Base-by-base conservation (phyloP, 306 rosid species). In the Lathyrus oleraceus region DNA sequence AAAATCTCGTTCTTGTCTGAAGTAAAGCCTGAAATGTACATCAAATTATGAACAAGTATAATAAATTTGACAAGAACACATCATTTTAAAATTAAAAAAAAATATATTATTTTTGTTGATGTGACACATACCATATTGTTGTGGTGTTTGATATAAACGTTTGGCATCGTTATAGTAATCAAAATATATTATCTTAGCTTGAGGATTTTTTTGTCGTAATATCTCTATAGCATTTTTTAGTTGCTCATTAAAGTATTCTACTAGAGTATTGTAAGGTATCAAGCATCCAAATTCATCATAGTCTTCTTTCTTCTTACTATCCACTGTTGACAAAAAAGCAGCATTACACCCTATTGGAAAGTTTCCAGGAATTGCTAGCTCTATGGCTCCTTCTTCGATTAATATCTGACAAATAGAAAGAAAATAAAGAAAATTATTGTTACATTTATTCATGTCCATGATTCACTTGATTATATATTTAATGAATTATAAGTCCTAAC, bases 201-300 rank as follows among this genome's bases (percentile, higher is more conserved):
- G 69, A 8, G 81, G 79, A 27, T 79, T 58, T 30, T 76, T 73
- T 2, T 21, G 27, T 21, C 79, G 45, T 1, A 78, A 38, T 25
- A 1, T 43, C 43, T 53, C 64, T 0, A 86, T 32, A 14, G 76
- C 56, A 11, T 6, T 23, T 44, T 83, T 65, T 5, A 86, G 87
- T 30, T 69, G 67, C 15, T 20, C 45, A 39, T 83, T 83, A 13
- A 78, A 81, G 10, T 64, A 68, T 75, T 73, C 49, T 0, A 70
- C 54, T n/a, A 81, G 78, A 7, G 17, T 30, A 60, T 86, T 86
- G 74, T 62, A 73, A 4, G 74, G 65, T 76, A 72, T 83, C 62
- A 86, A 74, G 36, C 91, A 86, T 25, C 88, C 83, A 67, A 70
- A 62, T 73, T 72, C 16, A 51, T 86, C 87, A n/a, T 84, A 79